Evolutionary conservation across 73 alveolate species (phyloP), one percentile per base, ranked within the genome.

Genomic region (Symbiodinium pilosum): DNA sequence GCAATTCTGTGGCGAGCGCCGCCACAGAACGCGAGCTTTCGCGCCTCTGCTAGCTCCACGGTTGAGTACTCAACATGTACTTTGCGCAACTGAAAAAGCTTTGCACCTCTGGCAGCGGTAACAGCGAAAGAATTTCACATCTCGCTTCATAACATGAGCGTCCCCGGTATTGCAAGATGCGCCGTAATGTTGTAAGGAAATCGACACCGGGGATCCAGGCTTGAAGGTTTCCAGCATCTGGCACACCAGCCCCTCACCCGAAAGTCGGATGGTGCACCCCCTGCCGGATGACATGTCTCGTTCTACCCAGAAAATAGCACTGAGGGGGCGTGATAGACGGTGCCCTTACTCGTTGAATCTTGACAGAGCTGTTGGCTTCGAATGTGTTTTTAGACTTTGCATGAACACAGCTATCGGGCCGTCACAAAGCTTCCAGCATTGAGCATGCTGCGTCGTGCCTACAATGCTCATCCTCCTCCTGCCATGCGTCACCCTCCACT

Each of bases 391-490:
- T n/a, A n/a, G n/a, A n/a, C n/a, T n/a, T n/a, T n/a, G n/a, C n/a
- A n/a, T n/a, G n/a, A n/a, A n/a, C n/a, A n/a, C n/a, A n/a, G n/a
- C n/a, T n/a, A n/a, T n/a, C n/a, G n/a, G n/a, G n/a, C n/a, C n/a
- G n/a, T n/a, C n/a, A n/a, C n/a, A n/a, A n/a, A n/a, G n/a, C n/a
- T n/a, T n/a, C n/a, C n/a, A n/a, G n/a, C n/a, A n/a, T n/a, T n/a
- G n/a, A n/a, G n/a, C n/a, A n/a, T n/a, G n/a, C n/a, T n/a, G n/a
- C n/a, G n/a, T n/a, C n/a, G 43, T 32, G 88, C 97, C 88, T 91
- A 81, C 77, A 91, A 75, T 91, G 97, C 52, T 91, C 97, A 39
- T 91, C 97, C 81, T 91, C 97, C 54, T 91, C 97, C 97, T 91
- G 85, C 44, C n/a, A 16, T 9, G 20, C 20, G 69, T 12, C 69